Base-by-base conservation (phyloP, 805 yeast species). In the Saccharomycopsis javanensis region DNA sequence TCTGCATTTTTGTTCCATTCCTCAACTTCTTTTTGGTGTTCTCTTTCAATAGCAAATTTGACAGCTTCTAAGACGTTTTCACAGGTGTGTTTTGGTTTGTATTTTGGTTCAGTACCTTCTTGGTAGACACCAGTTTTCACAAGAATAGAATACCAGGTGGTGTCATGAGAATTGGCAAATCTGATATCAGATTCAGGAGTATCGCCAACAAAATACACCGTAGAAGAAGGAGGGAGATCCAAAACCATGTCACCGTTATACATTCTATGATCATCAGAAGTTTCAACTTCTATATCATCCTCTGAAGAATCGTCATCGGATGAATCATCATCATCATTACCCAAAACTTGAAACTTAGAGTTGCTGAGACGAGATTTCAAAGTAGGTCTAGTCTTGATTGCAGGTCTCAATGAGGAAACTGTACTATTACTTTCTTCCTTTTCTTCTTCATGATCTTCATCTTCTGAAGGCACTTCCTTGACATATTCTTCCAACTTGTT, bases 101-200 rank as follows among this genome's bases (percentile, higher is more conserved):
- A 86, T 66, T 83, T 85, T 20, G 96, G 96, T 20, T 70, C 78
- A 7, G 92, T 82, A 20, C 92, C 91, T 51, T 79, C 88, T 71
- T 86, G 83, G 71, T 86, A 87, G 57, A 87, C 96, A 68, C 96
- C 96, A 38, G 96, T 87, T 71, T 87, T 85, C 42, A 87, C 96
- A 66, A 87, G 75, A 59, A 88, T 87, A 28, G 95, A 86, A 71
- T 78, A 82, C 96, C 96, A 87, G 31, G 89, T 81, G 60, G 80
- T 80, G 67, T 87, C 94, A 70, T 86, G 92, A 18, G 90, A 83
- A 72, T 87, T 87, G 55, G 95, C 95, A 72, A 88, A 88, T 69
- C 94, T 76, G 62, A 87, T 87, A 69, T 87, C 96, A 5, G 91
- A 84, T 71, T 87, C 95, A 18, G 96, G 96, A 13, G 95, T 87